Base-by-base conservation (phyloP, 805 yeast genomes). In the Pichia heedii region DNA sequence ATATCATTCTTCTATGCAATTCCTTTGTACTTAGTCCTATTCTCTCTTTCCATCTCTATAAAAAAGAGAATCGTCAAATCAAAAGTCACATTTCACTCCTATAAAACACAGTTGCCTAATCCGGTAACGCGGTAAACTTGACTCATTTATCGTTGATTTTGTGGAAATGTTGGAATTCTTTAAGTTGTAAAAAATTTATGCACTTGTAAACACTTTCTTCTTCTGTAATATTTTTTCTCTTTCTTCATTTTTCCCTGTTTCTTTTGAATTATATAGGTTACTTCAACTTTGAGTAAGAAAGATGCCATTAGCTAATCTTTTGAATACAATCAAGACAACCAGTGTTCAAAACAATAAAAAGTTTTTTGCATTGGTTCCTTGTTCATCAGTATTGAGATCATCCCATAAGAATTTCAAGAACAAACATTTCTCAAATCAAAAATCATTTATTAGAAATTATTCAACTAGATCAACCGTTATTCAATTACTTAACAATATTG, bases 401-500 rank as follows among this genome's bases (percentile, higher is more conserved):
- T 18, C 20, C 13, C 16, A 22, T 12, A 16, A 15, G 16, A 39
- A 16, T 15, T 8, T 33, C 5, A 19, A 13, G 2, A 19, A 33
- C 2, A 18, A 18, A 22, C 26, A 9, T 22, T n/a, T 15, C 9
- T 34, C 13, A 12, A 19, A 6, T 13, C 29, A 22, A 36, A 15
- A n/a, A 22, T 11, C 16, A 8, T 21, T 22, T 19, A 12, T 13
- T 5, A 46, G 46, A 42, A 26, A 12, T 39, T 70, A 71, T 55
- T 80, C 86, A 32, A 89, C 97, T 24, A 75, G 97, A 63, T 87
- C 97, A 19, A 93, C 98, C 0, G 97, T 93, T 24, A 85, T 93
- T 48, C 98, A 94, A 65, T 71, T 93, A 41, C 72, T 93, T 61
- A 93, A 90, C 70, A 93, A 89, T 65, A 93, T 93, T 53, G 97